phyloP scores from a whole-genome alignment of 768 basidiomycete species.

The Lactarius deliciosus region DNA sequence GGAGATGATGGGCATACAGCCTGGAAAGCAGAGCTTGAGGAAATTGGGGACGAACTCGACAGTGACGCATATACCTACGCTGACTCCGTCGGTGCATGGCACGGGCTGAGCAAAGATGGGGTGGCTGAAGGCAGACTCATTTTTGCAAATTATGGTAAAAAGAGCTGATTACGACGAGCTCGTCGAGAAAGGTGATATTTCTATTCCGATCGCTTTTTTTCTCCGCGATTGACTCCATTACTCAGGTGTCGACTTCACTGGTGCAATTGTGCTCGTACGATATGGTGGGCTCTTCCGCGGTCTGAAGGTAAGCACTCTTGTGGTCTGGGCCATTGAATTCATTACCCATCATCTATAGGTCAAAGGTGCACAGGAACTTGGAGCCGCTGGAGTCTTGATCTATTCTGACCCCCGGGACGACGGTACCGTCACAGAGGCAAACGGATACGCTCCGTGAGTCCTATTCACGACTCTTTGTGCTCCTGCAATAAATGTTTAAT shows the following conservation, averaged over 20 bases:
- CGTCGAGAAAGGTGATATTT: constrained; percentile 44
- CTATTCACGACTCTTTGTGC: neutral
- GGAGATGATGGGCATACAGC: constrained; percentile 50
- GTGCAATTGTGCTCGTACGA: constrained; percentile 74
- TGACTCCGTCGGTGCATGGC: constrained; percentile 76
- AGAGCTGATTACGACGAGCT: constrained; percentile 73
- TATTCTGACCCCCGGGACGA: constrained; percentile 88
- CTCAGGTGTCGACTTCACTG: constrained; percentile 68
- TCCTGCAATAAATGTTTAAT: constrained; percentile 5
- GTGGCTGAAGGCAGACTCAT: constrained; percentile 68
- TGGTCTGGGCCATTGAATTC: constrained; percentile 11
- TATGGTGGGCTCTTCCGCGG: constrained; percentile 82
- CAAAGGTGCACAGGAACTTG: constrained; percentile 79
- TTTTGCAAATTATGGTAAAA: constrained; percentile 79
- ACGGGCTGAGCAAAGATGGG: constrained; percentile 78
- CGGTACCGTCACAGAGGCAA: constrained; percentile 69
- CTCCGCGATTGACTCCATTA: constrained; percentile 4
- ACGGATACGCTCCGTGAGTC: constrained; percentile 63
- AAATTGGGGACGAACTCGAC: constrained; percentile 73
- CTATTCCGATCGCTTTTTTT: neutral
- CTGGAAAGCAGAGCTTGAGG: constrained; percentile 74
- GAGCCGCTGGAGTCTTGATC: constrained; percentile 75
- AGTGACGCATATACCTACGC: constrained; percentile 66
- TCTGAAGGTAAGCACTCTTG: constrained; percentile 58
- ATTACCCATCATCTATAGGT: constrained; percentile 44